phyloP scores from a whole-genome alignment of 139 green algal species.

The Chlorella sp. region DNA sequence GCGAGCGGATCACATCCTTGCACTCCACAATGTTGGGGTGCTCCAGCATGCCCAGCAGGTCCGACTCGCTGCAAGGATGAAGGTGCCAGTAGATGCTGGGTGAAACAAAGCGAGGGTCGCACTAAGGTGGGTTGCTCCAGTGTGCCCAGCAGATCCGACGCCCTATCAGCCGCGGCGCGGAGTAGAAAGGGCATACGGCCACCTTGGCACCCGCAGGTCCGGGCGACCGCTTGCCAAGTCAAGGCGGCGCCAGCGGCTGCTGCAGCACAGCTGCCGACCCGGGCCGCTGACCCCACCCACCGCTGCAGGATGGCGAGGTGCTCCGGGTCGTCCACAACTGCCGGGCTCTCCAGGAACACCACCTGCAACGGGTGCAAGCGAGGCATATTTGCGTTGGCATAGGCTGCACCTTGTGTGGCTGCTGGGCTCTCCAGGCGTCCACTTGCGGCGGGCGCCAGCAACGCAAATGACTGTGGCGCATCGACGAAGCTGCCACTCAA shows the following conservation, averaged over 20 bases:
- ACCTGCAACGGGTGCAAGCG: conserved; percentile 5
- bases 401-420: too few species aligned
- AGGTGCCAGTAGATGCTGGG: not conserved
- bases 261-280: too few species aligned
- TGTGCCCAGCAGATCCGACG: not conserved
- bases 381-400: too few species aligned
- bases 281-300: too few species aligned
- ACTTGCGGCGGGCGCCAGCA: too few species aligned
- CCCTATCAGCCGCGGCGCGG: not conserved
- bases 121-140: not conserved
- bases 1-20: conserved; percentile 46
- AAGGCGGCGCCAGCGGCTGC: too few species aligned
- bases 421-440: too few species aligned
- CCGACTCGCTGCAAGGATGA: conserved; percentile 52
- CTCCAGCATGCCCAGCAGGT: conserved; percentile 67
- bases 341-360: conserved; percentile 52
- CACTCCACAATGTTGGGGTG: conserved; percentile 83
- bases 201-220: not conserved
- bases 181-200: too few species aligned
- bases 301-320: conserved; percentile 15
- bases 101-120: not conserved
- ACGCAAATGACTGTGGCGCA: too few species aligned
- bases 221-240: not conserved
- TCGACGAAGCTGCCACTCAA: too few species aligned
- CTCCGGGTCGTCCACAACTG: conserved; percentile 10